Conservation (phyloP, 805 yeast species). For the Starmerella bacillaris region DNA sequence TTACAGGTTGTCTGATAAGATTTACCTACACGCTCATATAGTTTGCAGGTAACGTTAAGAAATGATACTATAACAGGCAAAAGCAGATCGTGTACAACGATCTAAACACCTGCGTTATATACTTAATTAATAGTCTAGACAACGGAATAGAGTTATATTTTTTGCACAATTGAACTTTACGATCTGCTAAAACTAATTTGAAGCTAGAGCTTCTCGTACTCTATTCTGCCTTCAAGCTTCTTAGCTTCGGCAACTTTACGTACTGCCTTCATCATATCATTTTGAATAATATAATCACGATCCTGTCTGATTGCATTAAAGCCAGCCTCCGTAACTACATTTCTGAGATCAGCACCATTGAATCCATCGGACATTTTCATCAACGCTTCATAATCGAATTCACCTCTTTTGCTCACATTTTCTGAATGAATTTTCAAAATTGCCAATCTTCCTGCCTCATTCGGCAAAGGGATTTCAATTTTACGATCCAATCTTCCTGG, state of each 20-base stretch:
- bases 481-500: conserved; percentile 96
- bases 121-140: too few species aligned
- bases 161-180: too few species aligned
- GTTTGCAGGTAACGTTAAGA: too few species aligned
- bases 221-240: conserved; percentile 90
- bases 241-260: conserved; percentile 92
- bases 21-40: too few species aligned
- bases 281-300: conserved; percentile 81
- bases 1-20: too few species aligned
- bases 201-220: conserved; percentile 72
- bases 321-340: conserved; percentile 96
- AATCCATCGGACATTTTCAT: conserved; percentile 98
- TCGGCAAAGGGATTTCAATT: conserved; percentile 87
- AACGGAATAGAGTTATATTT: too few species aligned
- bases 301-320: conserved; percentile 96
- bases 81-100: too few species aligned
- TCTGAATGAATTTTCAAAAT: conserved; percentile 84
- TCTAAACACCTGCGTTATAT: too few species aligned
- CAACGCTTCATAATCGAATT: conserved; percentile 89
- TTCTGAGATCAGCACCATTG: conserved; percentile 96
- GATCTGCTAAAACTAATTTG: too few species aligned
- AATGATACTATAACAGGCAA: too few species aligned
- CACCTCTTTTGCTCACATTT: conserved; percentile 76
- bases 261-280: conserved; percentile 93
- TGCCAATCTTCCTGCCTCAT: conserved; percentile 87